Conservation (phyloP, 257 asterid species). For the Solanum corneliomulleri region DNA sequence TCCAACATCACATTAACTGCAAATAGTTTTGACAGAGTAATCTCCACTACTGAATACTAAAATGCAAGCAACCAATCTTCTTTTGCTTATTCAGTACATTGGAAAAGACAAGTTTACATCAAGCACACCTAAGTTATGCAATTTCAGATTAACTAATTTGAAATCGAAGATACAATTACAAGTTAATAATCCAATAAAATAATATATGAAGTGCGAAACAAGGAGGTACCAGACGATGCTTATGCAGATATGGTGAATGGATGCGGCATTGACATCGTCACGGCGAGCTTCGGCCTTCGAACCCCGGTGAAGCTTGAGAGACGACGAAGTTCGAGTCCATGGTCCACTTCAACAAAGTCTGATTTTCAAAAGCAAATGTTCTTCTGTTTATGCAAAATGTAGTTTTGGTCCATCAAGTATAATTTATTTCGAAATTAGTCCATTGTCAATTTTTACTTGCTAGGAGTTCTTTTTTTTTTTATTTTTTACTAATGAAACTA, state of each 20-base stretch:
- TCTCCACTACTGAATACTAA: background rate
- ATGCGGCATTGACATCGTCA: slow-evolving; percentile 17
- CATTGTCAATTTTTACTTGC: background rate
- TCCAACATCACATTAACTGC: background rate
- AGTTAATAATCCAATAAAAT: background rate
- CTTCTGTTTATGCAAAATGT: background rate
- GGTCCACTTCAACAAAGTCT: background rate
- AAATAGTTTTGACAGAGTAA: background rate
- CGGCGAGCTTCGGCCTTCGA: too few species aligned
- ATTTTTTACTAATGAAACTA: too few species aligned
- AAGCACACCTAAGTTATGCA: too few species aligned
- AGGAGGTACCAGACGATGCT: slow-evolving; percentile 69
- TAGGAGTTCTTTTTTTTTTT: background rate
- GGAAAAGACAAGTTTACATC: background rate
- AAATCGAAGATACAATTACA: background rate
- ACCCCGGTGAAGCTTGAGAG: background rate
- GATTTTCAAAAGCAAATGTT: background rate
- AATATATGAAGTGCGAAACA: background rate
- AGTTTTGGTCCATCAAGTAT: background rate
- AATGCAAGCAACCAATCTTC: background rate
- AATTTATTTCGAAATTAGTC: background rate
- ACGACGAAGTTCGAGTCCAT: background rate
- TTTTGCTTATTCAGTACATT: background rate
- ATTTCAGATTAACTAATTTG: background rate
- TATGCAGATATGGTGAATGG: slow-evolving; percentile 75